Percentiles rank a stretch among this genome's conserved stretches.
phyloP scores from a whole-genome alignment of 2,329 filamentous ascomycete genomes.

The Zymoseptoria passerinii region DNA sequence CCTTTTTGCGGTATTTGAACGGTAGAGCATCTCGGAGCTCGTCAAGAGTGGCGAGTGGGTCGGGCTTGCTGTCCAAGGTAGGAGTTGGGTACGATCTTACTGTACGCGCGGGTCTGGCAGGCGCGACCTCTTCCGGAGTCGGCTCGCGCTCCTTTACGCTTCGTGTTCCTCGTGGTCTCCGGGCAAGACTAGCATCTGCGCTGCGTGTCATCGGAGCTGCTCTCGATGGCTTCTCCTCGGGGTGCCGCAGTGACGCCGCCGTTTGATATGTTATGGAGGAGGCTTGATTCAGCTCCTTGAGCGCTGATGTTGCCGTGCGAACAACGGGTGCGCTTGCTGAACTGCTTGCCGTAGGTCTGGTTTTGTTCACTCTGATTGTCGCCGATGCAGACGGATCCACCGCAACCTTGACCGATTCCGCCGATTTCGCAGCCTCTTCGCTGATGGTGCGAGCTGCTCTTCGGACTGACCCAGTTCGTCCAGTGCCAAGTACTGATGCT shows the following conservation, averaged over 20 bases:
- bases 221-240: slow-evolving; percentile 23
- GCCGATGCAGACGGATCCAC: slow-evolving; percentile 16
- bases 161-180: slow-evolving; percentile 26
- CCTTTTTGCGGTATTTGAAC: slow-evolving; percentile 20
- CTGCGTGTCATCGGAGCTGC: slow-evolving; percentile 22
- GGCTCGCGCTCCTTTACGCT: slow-evolving; percentile 18
- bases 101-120: slow-evolving; percentile 3
- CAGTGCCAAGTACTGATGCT: slow-evolving; percentile 16
- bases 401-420: slow-evolving; percentile 19
- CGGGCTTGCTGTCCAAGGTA: slow-evolving; percentile 13
- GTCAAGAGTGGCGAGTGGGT: slow-evolving; percentile 26
- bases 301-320: slow-evolving; percentile 10
- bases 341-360: slow-evolving; percentile 12
- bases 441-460: slow-evolving; percentile 27
- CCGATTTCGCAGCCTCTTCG: slow-evolving; percentile 26
- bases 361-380: slow-evolving; percentile 17
- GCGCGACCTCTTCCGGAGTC: slow-evolving; percentile 17
- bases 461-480: slow-evolving; percentile 22
- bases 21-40: slow-evolving; percentile 26
- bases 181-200: slow-evolving; percentile 30
- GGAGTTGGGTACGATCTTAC: slow-evolving; percentile 14
- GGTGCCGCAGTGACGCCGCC: slow-evolving; percentile 16
- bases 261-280: slow-evolving; percentile 20
- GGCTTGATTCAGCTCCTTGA: slow-evolving; percentile 20
- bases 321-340: slow-evolving; percentile 12